Evolutionary conservation across 257 asterid genomes (phyloP), one percentile per base, ranked within the genome.

Genomic region (Solanum arcanum): DNA sequence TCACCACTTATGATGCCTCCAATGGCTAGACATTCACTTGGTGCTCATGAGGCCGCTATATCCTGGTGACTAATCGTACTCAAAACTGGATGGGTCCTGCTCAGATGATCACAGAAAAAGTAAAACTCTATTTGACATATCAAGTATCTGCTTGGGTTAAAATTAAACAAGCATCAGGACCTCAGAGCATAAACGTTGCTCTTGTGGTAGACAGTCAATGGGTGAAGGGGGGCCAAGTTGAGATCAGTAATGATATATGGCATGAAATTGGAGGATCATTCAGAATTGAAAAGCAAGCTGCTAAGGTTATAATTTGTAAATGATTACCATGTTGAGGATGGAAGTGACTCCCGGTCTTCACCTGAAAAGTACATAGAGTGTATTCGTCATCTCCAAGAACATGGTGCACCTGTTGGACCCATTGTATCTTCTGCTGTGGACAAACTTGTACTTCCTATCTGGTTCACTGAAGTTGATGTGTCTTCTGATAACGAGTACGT

Each of bases 81-180:
- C 98, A 95, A 88, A 91, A 92, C 6, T 97, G 98, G 98, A 97
- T 95, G 98, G 98, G 98, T 37, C 99, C 98, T 0, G 98, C 99
- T 84, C 99, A 97, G 91, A 92, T 88, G 66, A 92, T 97, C 49
- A 92, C 98, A 1, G 98, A 92, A 29, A 93, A 89, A 86, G 89
- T 95, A 69, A 90, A 93, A 90, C 95, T 91, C 85, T 92, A 90
- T 86, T 69, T 97, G 94, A 94, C 99, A 8, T 97, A 97, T 90
- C 99, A 97, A 91, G 98, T 95, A 49, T 94, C 98, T 44, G 98
- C 97, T 46, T 95, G 99, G 99, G 94, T 97, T 88, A 92, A 94
- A 77, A 87, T 93, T 33, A 96, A 94, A 56, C 86, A 69, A 69
- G 90, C 96, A 46, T 89, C 94, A 75, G 83, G 92, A 86, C 92